Percentiles rank a stretch among this genome's conserved stretches.
Evolutionary conservation across 345 rosid species (phyloP).

Genomic region (Hypericum androsaemum): DNA sequence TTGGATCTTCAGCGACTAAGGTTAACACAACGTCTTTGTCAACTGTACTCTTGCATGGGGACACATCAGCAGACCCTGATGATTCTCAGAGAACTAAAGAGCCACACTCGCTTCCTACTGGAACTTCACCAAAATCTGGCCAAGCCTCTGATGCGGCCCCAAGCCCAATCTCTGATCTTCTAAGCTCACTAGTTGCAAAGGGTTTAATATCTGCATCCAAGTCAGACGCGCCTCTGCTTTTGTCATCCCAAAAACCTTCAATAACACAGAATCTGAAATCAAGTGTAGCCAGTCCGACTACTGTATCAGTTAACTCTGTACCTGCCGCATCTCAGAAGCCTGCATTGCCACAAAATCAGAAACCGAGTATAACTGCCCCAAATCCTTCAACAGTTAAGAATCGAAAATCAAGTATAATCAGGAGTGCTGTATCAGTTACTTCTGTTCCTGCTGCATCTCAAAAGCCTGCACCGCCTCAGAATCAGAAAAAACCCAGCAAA

Average conservation of each 20-base stretch:
- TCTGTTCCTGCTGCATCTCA: too few species aligned
- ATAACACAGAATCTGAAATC: conserved; percentile 29
- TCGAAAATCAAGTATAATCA: too few species aligned
- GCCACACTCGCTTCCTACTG: conserved; percentile 34
- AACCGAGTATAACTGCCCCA: too few species aligned
- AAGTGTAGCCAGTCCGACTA: conserved; percentile 24
- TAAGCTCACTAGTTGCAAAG: conserved; percentile 86
- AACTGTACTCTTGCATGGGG: conserved; percentile 24
- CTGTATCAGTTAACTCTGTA: conserved; percentile 23
- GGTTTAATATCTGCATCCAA: conserved; percentile 81
- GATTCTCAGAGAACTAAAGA: conserved; percentile 31
- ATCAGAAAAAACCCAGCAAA: too few species aligned
- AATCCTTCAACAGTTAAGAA: too few species aligned
- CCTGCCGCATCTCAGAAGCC: conserved; percentile 17
- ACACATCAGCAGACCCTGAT: conserved; percentile 13
- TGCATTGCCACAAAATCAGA: too few species aligned
- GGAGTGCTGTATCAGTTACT: too few species aligned
- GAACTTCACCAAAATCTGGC: conserved; percentile 26
- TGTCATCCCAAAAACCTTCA: conserved; percentile 22
- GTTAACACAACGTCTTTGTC: conserved; percentile 22
- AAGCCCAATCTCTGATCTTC: conserved; percentile 64
- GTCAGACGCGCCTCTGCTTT: conserved; percentile 30
- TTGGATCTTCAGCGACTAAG: conserved; percentile 27
- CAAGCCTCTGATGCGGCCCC: conserved; percentile 32
- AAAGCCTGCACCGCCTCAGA: too few species aligned